Conservation (phyloP, 768 basidiomycete species). For the Boletus sp. region DNA sequence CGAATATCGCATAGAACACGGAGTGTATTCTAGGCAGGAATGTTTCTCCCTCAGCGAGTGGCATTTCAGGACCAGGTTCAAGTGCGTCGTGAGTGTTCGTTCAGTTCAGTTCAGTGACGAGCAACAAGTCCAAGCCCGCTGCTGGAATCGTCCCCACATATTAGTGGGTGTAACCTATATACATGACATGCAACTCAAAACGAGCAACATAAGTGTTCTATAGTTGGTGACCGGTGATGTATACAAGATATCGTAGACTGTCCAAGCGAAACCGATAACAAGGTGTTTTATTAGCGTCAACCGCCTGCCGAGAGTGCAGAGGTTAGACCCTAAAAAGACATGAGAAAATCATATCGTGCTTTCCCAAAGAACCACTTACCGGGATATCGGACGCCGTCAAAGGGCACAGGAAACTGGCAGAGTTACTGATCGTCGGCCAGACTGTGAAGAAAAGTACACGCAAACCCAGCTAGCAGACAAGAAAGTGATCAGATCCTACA, state of each 20-base stretch:
- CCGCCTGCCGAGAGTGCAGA: slow-evolving; percentile 14
- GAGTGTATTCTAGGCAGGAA: slow-evolving; percentile 79
- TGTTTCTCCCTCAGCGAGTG: slow-evolving; percentile 51
- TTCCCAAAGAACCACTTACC: slow-evolving; percentile 11
- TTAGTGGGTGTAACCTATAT: background rate
- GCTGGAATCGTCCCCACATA: background rate
- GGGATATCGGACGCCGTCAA: slow-evolving; percentile 34
- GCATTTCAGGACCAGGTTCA: slow-evolving; percentile 32
- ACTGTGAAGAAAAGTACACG: slow-evolving; percentile 62
- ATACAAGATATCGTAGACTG: slow-evolving; percentile 9
- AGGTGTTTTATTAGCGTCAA: background rate
- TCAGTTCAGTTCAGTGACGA: background rate
- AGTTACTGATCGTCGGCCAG: slow-evolving; percentile 61
- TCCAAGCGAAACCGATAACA: slow-evolving; percentile 3
- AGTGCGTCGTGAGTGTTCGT: background rate
- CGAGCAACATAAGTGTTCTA: background rate
- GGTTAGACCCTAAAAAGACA: slow-evolving; percentile 13
- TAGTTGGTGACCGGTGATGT: slow-evolving; percentile 26
- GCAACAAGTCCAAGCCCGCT: background rate
- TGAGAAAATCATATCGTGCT: slow-evolving; percentile 10
- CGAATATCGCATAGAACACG: slow-evolving; percentile 93
- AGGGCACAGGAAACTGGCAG: slow-evolving; percentile 64
- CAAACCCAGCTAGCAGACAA: slow-evolving; percentile 50
- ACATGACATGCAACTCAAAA: background rate
- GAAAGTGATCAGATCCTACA: slow-evolving; percentile 8